These are phyloP conservation scores for Microthlaspi erraticum DNA, from an alignment of 345 rosid genomes.

Conservation along the genomic window DNA sequence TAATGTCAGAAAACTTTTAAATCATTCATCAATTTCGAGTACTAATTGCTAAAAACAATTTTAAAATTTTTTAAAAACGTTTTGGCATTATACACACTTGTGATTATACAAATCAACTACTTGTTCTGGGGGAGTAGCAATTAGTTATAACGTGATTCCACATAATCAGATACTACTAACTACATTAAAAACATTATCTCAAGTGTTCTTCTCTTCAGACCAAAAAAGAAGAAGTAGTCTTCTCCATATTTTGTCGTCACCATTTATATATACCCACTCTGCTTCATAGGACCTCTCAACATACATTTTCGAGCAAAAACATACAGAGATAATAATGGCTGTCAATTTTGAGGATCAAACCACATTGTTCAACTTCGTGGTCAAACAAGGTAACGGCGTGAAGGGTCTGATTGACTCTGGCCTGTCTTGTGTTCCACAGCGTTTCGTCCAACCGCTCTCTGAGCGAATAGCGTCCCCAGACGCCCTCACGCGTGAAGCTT, in stretches of 20 bases:
- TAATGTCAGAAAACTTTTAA: slow-evolving; percentile 11
- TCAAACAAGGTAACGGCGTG: slow-evolving; percentile 58
- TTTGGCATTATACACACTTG: slow-evolving; percentile 39
- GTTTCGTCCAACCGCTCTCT: slow-evolving; percentile 46
- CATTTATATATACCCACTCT: slow-evolving; percentile 26
- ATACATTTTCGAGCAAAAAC: slow-evolving; percentile 8
- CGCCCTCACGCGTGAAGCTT: slow-evolving; percentile 16
- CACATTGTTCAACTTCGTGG: slow-evolving; percentile 55
- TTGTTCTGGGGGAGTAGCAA: slow-evolving; percentile 4
- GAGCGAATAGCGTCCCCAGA: slow-evolving; percentile 54
- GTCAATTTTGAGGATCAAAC: slow-evolving; percentile 41
- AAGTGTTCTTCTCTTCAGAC: background rate
- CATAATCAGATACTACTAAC: background rate
- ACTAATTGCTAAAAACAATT: background rate
- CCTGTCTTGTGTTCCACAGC: slow-evolving; percentile 49
- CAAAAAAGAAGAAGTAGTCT: background rate
- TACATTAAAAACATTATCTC: slow-evolving; percentile 2
- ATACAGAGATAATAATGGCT: slow-evolving; percentile 22
- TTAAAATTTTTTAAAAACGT: background rate
- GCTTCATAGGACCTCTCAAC: slow-evolving; percentile 18
- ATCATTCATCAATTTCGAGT: background rate
- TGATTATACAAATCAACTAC: slow-evolving; percentile 1
- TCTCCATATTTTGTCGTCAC: background rate
- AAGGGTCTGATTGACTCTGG: slow-evolving; percentile 64
- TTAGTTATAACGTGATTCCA: background rate